These are phyloP conservation scores for Pythium aphanidermatum DNA, from an alignment of 352 stramenopile species.

Conservation along the genomic window DNA sequence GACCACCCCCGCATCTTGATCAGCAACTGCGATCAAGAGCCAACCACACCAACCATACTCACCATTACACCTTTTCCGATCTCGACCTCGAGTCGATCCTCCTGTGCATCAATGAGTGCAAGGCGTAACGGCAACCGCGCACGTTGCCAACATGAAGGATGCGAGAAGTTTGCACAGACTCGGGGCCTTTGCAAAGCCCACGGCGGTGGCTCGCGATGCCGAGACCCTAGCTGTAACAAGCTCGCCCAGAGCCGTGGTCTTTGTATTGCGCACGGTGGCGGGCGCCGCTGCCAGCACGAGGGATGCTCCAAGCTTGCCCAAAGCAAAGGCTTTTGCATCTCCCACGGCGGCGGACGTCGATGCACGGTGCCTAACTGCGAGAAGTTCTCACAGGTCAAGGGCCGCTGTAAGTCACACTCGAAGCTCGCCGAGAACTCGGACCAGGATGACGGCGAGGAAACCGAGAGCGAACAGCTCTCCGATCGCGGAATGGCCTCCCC, in stretches of 20 bases:
- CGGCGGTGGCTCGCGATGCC: slow-evolving; percentile 74
- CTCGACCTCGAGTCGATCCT: slow-evolving; percentile 2
- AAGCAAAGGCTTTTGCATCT: slow-evolving; percentile 79
- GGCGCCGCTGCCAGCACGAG: slow-evolving; percentile 65
- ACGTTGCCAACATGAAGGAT: slow-evolving; percentile 62
- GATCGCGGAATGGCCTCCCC: slow-evolving; percentile 12
- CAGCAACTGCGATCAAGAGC: slow-evolving; percentile 19
- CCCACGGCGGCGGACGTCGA: slow-evolving; percentile 66
- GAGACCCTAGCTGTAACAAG: slow-evolving; percentile 71
- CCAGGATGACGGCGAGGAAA: slow-evolving; percentile 16
- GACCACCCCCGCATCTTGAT: slow-evolving; percentile 14
- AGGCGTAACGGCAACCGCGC: slow-evolving; percentile 67
- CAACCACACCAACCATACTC: slow-evolving; percentile 20
- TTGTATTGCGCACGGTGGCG: slow-evolving; percentile 76
- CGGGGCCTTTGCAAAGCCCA: slow-evolving; percentile 79
- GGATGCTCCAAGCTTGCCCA: slow-evolving; percentile 70
- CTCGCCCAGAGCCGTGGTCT: slow-evolving; percentile 69
- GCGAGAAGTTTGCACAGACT: slow-evolving; percentile 84
- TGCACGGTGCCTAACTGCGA: slow-evolving; percentile 71
- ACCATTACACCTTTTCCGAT: slow-evolving; percentile 29
- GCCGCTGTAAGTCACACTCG: slow-evolving; percentile 81
- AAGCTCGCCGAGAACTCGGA: slow-evolving; percentile 43
- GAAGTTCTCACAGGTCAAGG: slow-evolving; percentile 87
- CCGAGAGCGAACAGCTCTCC: slow-evolving; percentile 2
- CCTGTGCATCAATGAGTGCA: slow-evolving; percentile 14